Percentiles rank a stretch among this genome's conserved stretches.
Evolutionary conservation across 441 rosid species (phyloP).

Genomic region (Aquilaria agallochum): DNA sequence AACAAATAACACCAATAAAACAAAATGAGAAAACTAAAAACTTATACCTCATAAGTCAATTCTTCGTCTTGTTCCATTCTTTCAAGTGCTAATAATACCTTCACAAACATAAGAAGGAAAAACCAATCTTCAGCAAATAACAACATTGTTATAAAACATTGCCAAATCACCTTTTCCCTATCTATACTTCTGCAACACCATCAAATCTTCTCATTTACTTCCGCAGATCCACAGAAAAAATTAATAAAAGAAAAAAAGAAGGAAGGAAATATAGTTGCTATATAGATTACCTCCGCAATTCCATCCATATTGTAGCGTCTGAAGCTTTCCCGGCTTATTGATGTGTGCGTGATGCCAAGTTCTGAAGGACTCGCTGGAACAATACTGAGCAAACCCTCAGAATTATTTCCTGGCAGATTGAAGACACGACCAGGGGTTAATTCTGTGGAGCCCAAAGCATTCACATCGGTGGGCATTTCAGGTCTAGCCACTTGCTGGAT

Average conservation of each 20-base stretch:
- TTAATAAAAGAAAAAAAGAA: not conserved
- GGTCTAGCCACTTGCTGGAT: conserved; percentile 40
- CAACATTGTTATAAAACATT: not conserved
- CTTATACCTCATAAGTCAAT: conserved; percentile 70
- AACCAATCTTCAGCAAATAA: conserved; percentile 3
- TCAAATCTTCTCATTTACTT: not conserved
- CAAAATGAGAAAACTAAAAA: conserved; percentile 10
- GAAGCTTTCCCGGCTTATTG: conserved; percentile 47
- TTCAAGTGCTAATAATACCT: conserved; percentile 83
- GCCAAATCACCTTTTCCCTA: not conserved
- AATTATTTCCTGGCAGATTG: conserved; percentile 31
- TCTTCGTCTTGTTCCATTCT: conserved; percentile 87
- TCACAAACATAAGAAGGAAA: conserved; percentile 16
- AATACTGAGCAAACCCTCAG: conserved; percentile 34
- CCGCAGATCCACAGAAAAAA: not conserved
- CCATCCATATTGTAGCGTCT: conserved; percentile 68
- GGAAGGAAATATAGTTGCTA: conserved; percentile 9
- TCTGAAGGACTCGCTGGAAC: conserved; percentile 59
- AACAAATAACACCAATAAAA: conserved; percentile 10
- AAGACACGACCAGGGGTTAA: conserved; percentile 23
- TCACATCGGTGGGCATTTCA: conserved; percentile 38
- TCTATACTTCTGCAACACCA: not conserved
- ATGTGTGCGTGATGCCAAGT: conserved; percentile 37
- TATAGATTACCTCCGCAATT: conserved; percentile 76
- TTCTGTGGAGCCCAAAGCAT: conserved; percentile 40